Percentiles rank a stretch among this genome's conserved stretches.
Conservation (phyloP, 371 early-diverging fungal genomes). For the Scutellospora calospora region DNA sequence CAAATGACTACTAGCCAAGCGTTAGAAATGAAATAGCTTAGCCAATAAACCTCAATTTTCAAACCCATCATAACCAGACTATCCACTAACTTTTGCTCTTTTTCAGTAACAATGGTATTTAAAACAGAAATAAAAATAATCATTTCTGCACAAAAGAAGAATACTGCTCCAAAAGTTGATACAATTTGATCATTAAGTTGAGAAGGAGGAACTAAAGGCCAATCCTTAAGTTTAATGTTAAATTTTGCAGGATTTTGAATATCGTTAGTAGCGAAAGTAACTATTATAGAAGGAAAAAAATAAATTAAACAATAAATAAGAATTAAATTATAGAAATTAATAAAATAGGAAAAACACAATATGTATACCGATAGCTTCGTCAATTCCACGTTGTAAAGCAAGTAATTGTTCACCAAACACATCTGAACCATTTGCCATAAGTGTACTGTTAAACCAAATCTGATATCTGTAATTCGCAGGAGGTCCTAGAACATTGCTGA, state of each 20-base stretch:
- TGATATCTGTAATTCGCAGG: constrained; percentile 70
- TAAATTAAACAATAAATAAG: not conserved
- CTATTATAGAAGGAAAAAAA: constrained; percentile 45
- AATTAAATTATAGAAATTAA: not conserved
- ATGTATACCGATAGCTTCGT: constrained; percentile 65
- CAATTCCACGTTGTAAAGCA: constrained; percentile 66
- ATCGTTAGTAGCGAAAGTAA: constrained; percentile 10
- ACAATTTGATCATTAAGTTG: constrained; percentile 63
- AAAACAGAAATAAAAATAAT: constrained; percentile 63
- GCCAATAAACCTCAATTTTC: constrained; percentile 67
- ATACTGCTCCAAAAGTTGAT: constrained; percentile 62
- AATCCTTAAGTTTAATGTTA: constrained; percentile 68
- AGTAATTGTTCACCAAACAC: constrained; percentile 65
- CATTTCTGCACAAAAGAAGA: constrained; percentile 75
- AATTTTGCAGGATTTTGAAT: constrained; percentile 49
- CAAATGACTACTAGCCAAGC: constrained; percentile 63
- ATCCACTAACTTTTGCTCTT: constrained; percentile 70
- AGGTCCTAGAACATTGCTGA: constrained; percentile 49
- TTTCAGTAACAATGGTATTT: constrained; percentile 73
- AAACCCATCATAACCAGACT: constrained; percentile 82
- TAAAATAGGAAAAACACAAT: not conserved
- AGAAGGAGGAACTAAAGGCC: constrained; percentile 65
- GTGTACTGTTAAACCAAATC: constrained; percentile 73
- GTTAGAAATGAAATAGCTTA: constrained; percentile 63
- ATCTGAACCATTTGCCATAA: constrained; percentile 63